Base-by-base conservation (phyloP, 2,329 filamentous ascomycete species). In the Ophiostoma ulmi region DNA sequence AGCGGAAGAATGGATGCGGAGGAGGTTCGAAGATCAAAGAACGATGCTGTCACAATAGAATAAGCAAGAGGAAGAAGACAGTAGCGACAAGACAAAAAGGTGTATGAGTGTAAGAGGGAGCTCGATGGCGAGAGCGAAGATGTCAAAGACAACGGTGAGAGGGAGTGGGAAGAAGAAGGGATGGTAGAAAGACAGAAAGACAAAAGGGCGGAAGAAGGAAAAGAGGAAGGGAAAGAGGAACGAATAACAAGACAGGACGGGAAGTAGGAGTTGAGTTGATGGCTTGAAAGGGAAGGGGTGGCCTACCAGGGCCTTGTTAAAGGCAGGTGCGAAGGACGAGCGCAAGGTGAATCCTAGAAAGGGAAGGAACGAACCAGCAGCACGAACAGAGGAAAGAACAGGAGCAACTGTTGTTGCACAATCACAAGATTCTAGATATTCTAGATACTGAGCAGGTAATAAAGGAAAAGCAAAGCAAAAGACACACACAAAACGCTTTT, bases 361-460 rank as follows among this genome's bases (percentile, higher is more conserved):
- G 35, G n/a, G 36, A 65, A 65, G 63, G 63, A 65, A 39, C 35
- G 10, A 65, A 38, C 35, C 5, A n/a, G 35, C 35, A 35, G 17
- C 35, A 36, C 14, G 31, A 38, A 38, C 61, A 71, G 36, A 71
- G 48, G 63, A 63, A 71, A 63, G 67, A 68, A 68, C 58, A 66
- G 61, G 36, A 26, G 31, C 26, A n/a, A 48, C 17, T 13, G 17
- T 20, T 20, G n/a, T 20, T 20, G n/a, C 44, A 20, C 17, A 17
- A 64, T 3, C 17, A 38, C 22, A 36, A 8, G 10, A 31, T 31
- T 31, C 55, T 31, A 31, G 8, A 22, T 31, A 31, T 31, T 31
- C 55, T 31, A 31, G 8, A 22, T 31, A 48, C 44, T 48, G 17
- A 48, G 41, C 2, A 44, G 5, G 7, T n/a, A 8, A 48, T 48